Evolutionary conservation across 2,329 filamentous ascomycete species (phyloP), one percentile per base, ranked within the genome.

Genomic region (Aureobasidium zeae): DNA sequence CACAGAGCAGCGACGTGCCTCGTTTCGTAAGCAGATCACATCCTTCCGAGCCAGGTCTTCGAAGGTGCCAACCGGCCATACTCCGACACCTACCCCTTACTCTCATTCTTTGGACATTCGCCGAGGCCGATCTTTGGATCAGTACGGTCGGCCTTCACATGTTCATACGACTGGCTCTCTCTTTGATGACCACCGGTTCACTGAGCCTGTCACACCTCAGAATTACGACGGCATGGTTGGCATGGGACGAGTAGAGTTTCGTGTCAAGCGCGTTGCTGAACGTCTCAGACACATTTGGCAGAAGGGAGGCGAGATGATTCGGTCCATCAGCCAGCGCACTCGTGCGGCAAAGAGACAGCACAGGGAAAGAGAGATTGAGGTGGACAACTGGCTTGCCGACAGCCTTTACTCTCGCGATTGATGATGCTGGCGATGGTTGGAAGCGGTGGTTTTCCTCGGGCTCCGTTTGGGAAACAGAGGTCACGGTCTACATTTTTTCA

Each of bases 211-310:
- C 13, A 20, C 16, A 13, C 43, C 36, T 29, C 32, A 41, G 24
- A 55, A 52, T 1, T 55, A 53, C 33, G 57, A 62, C 37, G 59
- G 57, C 9, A 53, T 46, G 25, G 49, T 54, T 4, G 61, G 63
- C 11, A 65, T 64, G 62, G 57, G 61, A 31, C 61, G 59, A 50
- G 53, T 59, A 7, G 63, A 66, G 47, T 63, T 65, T 44, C 53
- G 57, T 20, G 57, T 65, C 46, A 63, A 61, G 53, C 54, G 59
- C 21, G 56, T 66, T 25, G 61, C 60, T 12, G 61, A 66, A 49
- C 62, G 58, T 46, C 46, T 66, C 13, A 58, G 62, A 45, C 49
- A 52, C 24, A 37, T 64, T 12, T 58, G 62, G 46, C 57, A 55
- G 35, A 57, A 53, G 22, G 57, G 61, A 11, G 59, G 59, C 3